These are phyloP conservation scores for Przewalskia tangutica DNA, from an alignment of 257 asterid genomes.

Conservation along the genomic window DNA sequence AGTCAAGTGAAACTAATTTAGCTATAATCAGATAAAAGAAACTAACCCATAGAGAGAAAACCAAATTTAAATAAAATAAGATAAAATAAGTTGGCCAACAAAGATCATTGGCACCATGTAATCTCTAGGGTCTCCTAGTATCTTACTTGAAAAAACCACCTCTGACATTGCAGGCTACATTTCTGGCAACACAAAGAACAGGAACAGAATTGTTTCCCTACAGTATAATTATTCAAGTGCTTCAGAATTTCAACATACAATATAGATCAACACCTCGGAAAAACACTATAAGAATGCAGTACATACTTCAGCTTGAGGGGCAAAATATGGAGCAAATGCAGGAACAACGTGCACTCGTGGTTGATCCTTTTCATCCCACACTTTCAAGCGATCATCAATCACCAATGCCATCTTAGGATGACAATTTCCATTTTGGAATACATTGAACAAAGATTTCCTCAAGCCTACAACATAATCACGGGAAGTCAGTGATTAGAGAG, in stretches of 20 bases:
- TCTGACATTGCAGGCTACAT: constrained; percentile 95
- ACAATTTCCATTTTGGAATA: constrained; percentile 78
- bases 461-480: constrained; percentile 34
- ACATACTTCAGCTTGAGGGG: constrained; percentile 95
- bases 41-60: background rate
- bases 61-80: constrained; percentile 7
- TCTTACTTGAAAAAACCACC: constrained; percentile 97
- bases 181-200: constrained; percentile 92
- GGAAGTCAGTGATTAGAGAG: background rate
- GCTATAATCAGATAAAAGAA: background rate
- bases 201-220: constrained; percentile 81
- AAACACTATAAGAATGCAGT: background rate
- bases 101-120: background rate
- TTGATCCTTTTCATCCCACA: constrained; percentile 97
- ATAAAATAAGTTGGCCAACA: background rate
- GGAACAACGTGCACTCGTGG: constrained; percentile 98
- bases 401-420: constrained; percentile 98
- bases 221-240: constrained; percentile 9
- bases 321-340: constrained; percentile 92
- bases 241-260: constrained; percentile 9
- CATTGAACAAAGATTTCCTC: constrained; percentile 77
- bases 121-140: background rate
- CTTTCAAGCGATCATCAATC: constrained; percentile 92
- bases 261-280: background rate
- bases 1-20: constrained; percentile 12